phyloP scores from a whole-genome alignment of 2,329 filamentous ascomycete genomes.

The Coniochaeta hoffmannii region DNA sequence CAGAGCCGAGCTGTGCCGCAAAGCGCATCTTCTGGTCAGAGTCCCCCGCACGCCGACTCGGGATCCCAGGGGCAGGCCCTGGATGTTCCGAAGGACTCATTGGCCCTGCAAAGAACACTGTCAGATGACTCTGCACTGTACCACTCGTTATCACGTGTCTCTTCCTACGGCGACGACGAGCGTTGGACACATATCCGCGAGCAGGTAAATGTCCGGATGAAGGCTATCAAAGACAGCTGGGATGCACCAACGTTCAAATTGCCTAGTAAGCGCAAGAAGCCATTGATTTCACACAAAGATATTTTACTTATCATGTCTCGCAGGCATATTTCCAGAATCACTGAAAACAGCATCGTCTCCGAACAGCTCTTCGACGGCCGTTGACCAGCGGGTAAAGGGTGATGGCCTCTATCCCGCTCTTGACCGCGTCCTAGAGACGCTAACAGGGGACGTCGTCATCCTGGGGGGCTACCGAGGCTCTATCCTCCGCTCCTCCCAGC shows the following conservation, averaged over 20 bases:
- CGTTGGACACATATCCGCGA: slow-evolving; percentile 74
- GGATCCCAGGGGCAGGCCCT: slow-evolving; percentile 11
- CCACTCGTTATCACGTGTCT: slow-evolving; percentile 67
- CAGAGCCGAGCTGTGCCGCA: not conserved
- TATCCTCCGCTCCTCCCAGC: slow-evolving; percentile 74
- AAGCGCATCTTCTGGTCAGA: not conserved
- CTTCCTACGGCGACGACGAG: slow-evolving; percentile 77
- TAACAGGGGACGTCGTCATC: slow-evolving; percentile 80
- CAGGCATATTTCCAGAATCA: slow-evolving; percentile 19
- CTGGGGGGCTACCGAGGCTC: slow-evolving; percentile 89
- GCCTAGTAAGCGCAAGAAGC: slow-evolving; percentile 22
- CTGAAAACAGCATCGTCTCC: slow-evolving; percentile 14
- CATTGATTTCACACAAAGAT: not conserved
- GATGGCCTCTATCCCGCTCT: slow-evolving; percentile 24
- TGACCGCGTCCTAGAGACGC: slow-evolving; percentile 52
- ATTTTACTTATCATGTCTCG: slow-evolving; percentile 7
- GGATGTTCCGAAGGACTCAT: slow-evolving; percentile 18
- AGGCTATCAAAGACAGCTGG: slow-evolving; percentile 83
- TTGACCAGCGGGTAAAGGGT: slow-evolving; percentile 12
- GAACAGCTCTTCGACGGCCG: slow-evolving; percentile 10
- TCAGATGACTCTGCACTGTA: slow-evolving; percentile 77
- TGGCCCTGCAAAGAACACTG: slow-evolving; percentile 48
- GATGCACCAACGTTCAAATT: slow-evolving; percentile 73
- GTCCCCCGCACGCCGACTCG: not conserved
- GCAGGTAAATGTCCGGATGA: slow-evolving; percentile 81